Percentiles rank a stretch among this genome's conserved stretches.
Conservation (phyloP, 2,329 filamentous ascomycete genomes). For the Arthrobotrys musiformis region DNA sequence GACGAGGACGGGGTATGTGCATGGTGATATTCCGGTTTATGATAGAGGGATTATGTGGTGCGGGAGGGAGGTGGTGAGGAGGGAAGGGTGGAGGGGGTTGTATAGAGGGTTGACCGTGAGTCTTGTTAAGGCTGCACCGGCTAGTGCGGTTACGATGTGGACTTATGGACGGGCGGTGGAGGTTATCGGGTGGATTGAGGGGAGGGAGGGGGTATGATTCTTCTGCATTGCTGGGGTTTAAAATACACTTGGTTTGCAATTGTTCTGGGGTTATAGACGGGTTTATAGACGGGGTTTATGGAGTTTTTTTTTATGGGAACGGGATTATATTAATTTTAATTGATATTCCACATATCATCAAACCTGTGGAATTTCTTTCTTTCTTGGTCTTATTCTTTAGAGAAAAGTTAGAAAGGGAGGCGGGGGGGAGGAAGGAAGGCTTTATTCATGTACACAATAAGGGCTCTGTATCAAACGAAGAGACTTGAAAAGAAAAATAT, state of each 20-base stretch:
- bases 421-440: neutral
- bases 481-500: neutral
- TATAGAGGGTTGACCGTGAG: conserved; percentile 91
- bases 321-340: neutral
- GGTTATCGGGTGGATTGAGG: conserved; percentile 66
- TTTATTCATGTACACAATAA: conserved; percentile 20
- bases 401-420: neutral
- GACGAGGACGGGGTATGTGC: conserved; percentile 79
- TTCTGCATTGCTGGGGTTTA: neutral
- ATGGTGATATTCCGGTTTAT: conserved; percentile 89
- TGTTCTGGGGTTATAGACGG: neutral
- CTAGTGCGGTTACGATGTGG: conserved; percentile 92
- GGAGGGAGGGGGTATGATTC: conserved; percentile 3
- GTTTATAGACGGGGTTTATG: neutral
- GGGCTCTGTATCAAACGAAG: neutral
- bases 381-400: too few relatives aligned
- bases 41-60: conserved; percentile 73
- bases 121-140: conserved; percentile 91
- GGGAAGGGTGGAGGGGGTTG: conserved; percentile 80
- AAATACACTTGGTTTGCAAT: too few relatives aligned
- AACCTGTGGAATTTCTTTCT: neutral
- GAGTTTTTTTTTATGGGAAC: neutral
- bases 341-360: neutral
- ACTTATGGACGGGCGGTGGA: conserved; percentile 83
- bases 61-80: conserved; percentile 73